phyloP scores from a whole-genome alignment of 108 stramenopile species.

The Discostella stelligeroides region DNA sequence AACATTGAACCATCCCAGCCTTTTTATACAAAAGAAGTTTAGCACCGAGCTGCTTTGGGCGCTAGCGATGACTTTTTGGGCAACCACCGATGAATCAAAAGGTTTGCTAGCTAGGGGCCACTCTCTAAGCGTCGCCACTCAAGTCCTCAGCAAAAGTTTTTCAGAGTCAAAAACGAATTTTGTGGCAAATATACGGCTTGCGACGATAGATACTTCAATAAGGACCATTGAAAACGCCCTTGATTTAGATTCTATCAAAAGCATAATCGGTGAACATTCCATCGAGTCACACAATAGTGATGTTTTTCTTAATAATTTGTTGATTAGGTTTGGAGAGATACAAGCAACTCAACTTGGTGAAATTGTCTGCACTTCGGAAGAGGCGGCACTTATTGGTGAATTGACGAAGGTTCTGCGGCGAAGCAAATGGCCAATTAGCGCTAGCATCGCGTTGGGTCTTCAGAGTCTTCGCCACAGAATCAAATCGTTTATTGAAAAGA shows the following conservation, averaged over 20 bases:
- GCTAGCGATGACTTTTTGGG: constrained; percentile 78
- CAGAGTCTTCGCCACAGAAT: constrained; percentile 23
- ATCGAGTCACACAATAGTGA: constrained; percentile 20
- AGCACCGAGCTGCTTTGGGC: constrained; percentile 70
- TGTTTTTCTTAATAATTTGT: constrained; percentile 31
- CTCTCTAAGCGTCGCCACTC: constrained; percentile 20
- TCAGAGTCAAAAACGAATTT: constrained; percentile 27
- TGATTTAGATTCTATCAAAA: constrained; percentile 58
- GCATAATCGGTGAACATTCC: constrained; percentile 25
- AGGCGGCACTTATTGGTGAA: constrained; percentile 50
- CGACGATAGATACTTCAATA: constrained; percentile 63
- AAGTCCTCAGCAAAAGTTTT: constrained; percentile 32
- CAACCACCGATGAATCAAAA: constrained; percentile 68
- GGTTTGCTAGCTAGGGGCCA: constrained; percentile 24
- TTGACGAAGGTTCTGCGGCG: constrained; percentile 41
- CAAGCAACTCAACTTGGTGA: constrained; percentile 76
- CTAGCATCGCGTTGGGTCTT: constrained; percentile 20
- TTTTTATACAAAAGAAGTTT: constrained; percentile 53
- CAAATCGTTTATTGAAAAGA: constrained; percentile 44
- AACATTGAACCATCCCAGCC: constrained; percentile 54
- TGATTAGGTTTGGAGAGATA: constrained; percentile 55
- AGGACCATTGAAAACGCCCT: constrained; percentile 67
- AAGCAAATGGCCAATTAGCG: constrained; percentile 9
- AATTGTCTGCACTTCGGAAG: constrained; percentile 61
- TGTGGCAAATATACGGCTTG: constrained; percentile 32